A percentile compares a stretch with the other conserved stretches of the same genome.
Evolutionary conservation across 2,329 filamentous ascomycete genomes (phyloP).

Genomic region (Parascedosporium putredinis): DNA sequence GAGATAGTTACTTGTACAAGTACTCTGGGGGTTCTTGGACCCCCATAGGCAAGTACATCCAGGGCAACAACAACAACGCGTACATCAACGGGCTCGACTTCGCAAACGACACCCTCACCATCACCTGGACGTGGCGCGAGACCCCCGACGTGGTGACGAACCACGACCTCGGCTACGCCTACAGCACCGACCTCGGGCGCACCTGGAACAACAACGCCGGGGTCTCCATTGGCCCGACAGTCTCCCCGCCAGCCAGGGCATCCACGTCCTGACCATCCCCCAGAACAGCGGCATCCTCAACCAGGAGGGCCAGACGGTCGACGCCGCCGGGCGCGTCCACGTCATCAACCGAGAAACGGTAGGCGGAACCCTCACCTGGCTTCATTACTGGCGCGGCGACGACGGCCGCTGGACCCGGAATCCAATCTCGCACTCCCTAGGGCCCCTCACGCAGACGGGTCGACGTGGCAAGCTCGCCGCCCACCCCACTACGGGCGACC

Average conservation of each 20-base stretch:
- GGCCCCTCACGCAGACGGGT: conserved; percentile 11
- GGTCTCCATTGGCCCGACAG: conserved; percentile 4
- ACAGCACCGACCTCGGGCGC: conserved; percentile 10
- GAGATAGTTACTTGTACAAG: conserved; percentile 14
- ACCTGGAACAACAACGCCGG: conserved; percentile 13
- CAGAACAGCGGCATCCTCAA: conserved; percentile 14
- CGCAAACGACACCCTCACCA: conserved; percentile 10
- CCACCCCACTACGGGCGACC: conserved; percentile 9
- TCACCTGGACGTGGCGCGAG: conserved; percentile 14
- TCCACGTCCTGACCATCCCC: conserved; percentile 11
- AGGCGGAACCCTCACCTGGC: conserved; percentile 11
- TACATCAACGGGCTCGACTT: conserved; percentile 14
- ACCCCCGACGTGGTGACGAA: conserved; percentile 14
- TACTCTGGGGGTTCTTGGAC: conserved; percentile 12
- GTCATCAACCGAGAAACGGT: conserved; percentile 12
- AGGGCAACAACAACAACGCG: conserved; percentile 13
- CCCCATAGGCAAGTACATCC: conserved; percentile 12
- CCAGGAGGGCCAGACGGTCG: conserved; percentile 14
- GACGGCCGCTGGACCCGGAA: conserved; percentile 12
- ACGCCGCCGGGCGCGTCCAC: conserved; percentile 10
- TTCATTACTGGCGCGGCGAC: conserved; percentile 11
- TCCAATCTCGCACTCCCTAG: conserved; percentile 9
- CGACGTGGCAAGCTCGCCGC: conserved; percentile 13
- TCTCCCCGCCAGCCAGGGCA: neutral
- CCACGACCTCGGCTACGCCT: conserved; percentile 14